A percentile compares a stretch with the other conserved stretches of the same genome.
phyloP scores from a whole-genome alignment of 805 yeast genomes.

The Scheffersomyces coipomensis region DNA sequence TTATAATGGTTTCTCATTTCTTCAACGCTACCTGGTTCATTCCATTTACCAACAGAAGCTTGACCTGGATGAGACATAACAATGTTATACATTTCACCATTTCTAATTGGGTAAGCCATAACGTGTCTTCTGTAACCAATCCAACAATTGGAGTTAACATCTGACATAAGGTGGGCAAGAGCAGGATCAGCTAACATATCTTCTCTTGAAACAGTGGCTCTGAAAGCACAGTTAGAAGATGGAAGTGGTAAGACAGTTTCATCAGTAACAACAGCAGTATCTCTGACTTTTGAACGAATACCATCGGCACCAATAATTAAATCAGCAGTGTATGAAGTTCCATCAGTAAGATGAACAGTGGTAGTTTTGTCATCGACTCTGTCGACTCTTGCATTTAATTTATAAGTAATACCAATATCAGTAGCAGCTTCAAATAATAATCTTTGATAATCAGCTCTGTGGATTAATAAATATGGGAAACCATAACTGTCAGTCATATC shows the following conservation, averaged over 20 bases:
- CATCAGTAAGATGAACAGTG: slow-evolving; percentile 21
- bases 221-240: slow-evolving; percentile 9
- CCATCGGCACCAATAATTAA: slow-evolving; percentile 31
- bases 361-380: slow-evolving; percentile 20
- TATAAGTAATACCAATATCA: slow-evolving; percentile 15
- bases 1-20: slow-evolving; percentile 8
- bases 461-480: slow-evolving; percentile 20
- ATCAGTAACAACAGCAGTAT: slow-evolving; percentile 12
- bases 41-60: slow-evolving; percentile 13
- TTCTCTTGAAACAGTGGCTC: slow-evolving; percentile 11
- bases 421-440: slow-evolving; percentile 18
- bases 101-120: slow-evolving; percentile 14
- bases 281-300: slow-evolving; percentile 18
- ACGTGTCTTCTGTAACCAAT: slow-evolving; percentile 15
- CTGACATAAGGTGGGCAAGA: slow-evolving; percentile 11
- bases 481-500: slow-evolving; percentile 12
- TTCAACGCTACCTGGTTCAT: slow-evolving; percentile 12
- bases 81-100: slow-evolving; percentile 12
- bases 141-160: slow-evolving; percentile 14
- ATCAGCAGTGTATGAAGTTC: slow-evolving; percentile 17
- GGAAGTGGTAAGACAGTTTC: slow-evolving; percentile 8
- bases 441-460: slow-evolving; percentile 24
- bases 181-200: slow-evolving; percentile 13
- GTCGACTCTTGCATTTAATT: slow-evolving; percentile 11
- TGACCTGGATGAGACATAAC: slow-evolving; percentile 15